A percentile compares a stretch with the other conserved stretches of the same genome.
Evolutionary conservation across 441 rosid genomes (phyloP).

Genomic region (Jatropha multifida): DNA sequence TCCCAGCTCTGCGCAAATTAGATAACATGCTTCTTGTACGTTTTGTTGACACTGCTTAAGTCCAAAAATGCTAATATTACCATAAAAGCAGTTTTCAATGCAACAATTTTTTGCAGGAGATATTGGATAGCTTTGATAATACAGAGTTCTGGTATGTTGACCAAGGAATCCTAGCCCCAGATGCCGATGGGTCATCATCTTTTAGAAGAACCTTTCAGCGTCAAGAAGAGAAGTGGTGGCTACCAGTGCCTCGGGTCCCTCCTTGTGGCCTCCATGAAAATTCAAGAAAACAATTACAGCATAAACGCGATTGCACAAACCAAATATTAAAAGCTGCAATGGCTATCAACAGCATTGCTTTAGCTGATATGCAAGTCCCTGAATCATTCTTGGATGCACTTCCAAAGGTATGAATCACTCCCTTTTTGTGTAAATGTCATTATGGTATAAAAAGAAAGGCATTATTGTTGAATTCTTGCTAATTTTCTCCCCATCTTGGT

Average conservation of each 20-base stretch:
- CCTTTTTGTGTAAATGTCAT: background rate
- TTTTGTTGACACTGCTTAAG: constrained; percentile 14
- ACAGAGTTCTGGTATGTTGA: constrained; percentile 96
- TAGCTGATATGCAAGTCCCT: constrained; percentile 92
- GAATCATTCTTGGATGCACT: constrained; percentile 78
- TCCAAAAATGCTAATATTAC: background rate
- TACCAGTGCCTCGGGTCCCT: constrained; percentile 93
- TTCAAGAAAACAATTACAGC: constrained; percentile 83
- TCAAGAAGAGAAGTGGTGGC: constrained; percentile 99
- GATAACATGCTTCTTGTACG: constrained; percentile 98
- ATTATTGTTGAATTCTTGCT: constrained; percentile 3
- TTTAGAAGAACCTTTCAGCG: constrained; percentile 74
- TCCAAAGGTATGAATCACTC: constrained; percentile 63
- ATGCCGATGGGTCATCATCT: constrained; percentile 76
- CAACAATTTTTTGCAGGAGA: constrained; percentile 54
- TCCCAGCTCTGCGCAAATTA: constrained; percentile 87
- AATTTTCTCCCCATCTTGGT: constrained; percentile 21
- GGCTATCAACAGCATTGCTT: constrained; percentile 86
- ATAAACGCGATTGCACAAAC: constrained; percentile 88
- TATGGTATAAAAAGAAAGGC: background rate
- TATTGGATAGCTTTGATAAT: constrained; percentile 73
- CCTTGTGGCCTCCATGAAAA: constrained; percentile 72
- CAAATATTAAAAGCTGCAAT: constrained; percentile 96
- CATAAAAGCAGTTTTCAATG: constrained; percentile 12
- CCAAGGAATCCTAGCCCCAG: constrained; percentile 80